A percentile compares a stretch with the other conserved stretches of the same genome.
Evolutionary conservation across 805 yeast species (phyloP).

Genomic region (Candida ipomoeae): DNA sequence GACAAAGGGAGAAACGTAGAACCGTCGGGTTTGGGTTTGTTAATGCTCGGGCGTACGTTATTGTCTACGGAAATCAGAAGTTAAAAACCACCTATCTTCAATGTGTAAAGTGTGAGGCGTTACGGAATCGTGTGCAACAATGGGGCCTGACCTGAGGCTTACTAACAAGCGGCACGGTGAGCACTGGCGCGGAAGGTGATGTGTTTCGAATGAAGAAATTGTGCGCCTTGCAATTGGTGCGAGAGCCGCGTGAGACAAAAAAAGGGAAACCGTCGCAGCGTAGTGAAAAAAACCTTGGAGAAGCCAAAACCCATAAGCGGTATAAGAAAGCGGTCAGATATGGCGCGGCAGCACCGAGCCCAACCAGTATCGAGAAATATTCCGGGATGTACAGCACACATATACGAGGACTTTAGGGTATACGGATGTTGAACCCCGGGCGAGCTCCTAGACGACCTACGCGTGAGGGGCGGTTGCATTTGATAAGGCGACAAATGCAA

Average conservation of each 20-base stretch:
- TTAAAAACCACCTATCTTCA: neutral
- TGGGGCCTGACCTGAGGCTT: neutral
- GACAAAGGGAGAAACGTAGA: neutral
- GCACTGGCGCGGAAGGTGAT: slow-evolving; percentile 1
- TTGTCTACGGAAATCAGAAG: neutral
- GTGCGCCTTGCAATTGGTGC: slow-evolving; percentile 5
- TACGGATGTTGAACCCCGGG: neutral
- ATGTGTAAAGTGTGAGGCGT: neutral
- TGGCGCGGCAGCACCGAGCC: neutral
- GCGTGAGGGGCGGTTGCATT: neutral
- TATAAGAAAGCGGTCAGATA: neutral
- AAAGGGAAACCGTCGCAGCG: neutral
- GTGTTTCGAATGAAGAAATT: neutral
- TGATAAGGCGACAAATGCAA: too few relatives aligned
- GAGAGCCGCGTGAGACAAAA: neutral
- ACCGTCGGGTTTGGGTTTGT: neutral
- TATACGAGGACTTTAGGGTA: neutral
- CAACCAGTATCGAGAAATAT: neutral
- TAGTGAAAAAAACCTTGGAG: neutral
- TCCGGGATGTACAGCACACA: neutral
- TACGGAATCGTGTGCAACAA: neutral
- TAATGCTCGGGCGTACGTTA: neutral
- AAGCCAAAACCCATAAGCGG: neutral
- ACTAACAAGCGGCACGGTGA: neutral
- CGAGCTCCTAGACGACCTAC: neutral